Evolutionary conservation across 2,329 filamentous ascomycete species (phyloP), one percentile per base, ranked within the genome.

Genomic region (Phialophora expanda): DNA sequence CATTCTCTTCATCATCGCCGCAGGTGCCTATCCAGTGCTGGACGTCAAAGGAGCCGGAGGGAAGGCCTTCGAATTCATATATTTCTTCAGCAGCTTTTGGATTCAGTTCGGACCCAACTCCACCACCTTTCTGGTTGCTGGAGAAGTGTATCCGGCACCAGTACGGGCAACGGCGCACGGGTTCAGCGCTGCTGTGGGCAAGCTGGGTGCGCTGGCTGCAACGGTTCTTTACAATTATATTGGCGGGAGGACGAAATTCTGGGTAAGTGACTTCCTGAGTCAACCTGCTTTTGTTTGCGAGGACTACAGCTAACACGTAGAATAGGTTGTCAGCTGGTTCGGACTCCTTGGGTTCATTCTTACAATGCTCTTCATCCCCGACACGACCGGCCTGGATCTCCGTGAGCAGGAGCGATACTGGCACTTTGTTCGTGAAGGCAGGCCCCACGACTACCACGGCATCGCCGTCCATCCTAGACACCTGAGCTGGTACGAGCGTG

Each of bases 81-180:
- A 97, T 85, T 97, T 97, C 82, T 79, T 97, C 72, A 96, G 92
- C 7, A 96, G 92, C 26, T 97, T 98, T 84, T 98, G 97, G 89
- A 97, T 97, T 85, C 94, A 98, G 78, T 97, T 97, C 75, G 94
- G 94, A 14, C 94, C 94, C 79, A 98, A 97, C 85, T 90, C 88
- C 56, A 93, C 97, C 74, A 97, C 93, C 69, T 98, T 98, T 90
- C 86, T 97, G 72, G 91, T 96, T 41, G 94, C 94, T 48, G 94
- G 92, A 48, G 94, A 98, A 78, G 92, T 97, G 17, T 98, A 92
- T 85, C 94, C 94, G 9, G 97, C 93, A 0, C 91, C 93, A 7
- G 88, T 98, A 73, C 93, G 94, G 74, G 94, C 94, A 71, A 93
- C 92, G n/a, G 94, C 94, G 59, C 94, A 98, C 83, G 94, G 94